Evolutionary conservation across 441 rosid genomes (phyloP).

Genomic region (California macrophylla): DNA sequence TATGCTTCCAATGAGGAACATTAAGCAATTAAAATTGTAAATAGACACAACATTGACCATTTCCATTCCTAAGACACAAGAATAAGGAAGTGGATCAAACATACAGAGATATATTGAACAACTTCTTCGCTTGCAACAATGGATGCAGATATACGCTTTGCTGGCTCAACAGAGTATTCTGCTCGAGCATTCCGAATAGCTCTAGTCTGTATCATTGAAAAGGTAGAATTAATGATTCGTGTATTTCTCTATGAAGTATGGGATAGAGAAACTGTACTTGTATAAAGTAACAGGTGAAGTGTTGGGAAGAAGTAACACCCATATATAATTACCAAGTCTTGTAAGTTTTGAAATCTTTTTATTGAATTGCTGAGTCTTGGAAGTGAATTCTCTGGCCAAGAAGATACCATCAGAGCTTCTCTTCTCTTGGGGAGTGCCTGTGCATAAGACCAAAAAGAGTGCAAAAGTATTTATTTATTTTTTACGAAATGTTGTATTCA

Average conservation of each 20-base stretch:
- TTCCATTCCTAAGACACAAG: neutral
- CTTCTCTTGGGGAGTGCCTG: constrained; percentile 70
- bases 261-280: neutral
- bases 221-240: constrained; percentile 12
- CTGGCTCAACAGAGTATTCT: constrained; percentile 92
- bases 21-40: neutral
- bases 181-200: constrained; percentile 90
- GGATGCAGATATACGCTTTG: constrained; percentile 84
- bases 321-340: constrained; percentile 57
- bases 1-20: neutral
- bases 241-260: neutral
- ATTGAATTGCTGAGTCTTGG: constrained; percentile 46
- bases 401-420: constrained; percentile 77
- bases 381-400: constrained; percentile 79
- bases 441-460: constrained; percentile 19
- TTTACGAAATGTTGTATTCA: no score
- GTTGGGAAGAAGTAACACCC: constrained; percentile 4
- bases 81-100: constrained; percentile 20
- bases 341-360: constrained; percentile 76
- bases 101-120: constrained; percentile 68
- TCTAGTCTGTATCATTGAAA: constrained; percentile 43
- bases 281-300: neutral
- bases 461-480: no score
- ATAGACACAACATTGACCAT: neutral
- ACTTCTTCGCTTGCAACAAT: constrained; percentile 78